Base-by-base conservation (phyloP, 805 yeast genomes). In the Wickerhamiella hasegawae region DNA sequence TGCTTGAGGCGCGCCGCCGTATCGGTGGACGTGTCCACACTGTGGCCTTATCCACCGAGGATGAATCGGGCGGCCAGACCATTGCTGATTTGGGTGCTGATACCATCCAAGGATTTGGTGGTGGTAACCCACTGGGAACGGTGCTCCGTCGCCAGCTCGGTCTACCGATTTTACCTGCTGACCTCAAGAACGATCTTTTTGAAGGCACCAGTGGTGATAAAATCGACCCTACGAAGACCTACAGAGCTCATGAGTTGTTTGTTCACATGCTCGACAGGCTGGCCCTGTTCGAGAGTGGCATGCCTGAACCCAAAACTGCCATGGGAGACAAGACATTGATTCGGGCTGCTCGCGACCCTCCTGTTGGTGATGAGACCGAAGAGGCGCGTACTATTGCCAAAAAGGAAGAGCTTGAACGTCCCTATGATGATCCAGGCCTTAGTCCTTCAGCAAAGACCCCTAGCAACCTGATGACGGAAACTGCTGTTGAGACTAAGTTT, bases 11-110 rank as follows among this genome's bases (percentile, higher is more conserved):
- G 2, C 49, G 65, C 19, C 44, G 53, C 16, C 46, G 66, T 22
- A 56, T 61, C 12, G 66, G 66, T 18, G 66, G 66, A 4, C 53
- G 66, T 6, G 52, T 62, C 5, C 57, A 58, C 43, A 48, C 62
- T 5, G 20, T 8, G 11, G 15, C 22, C 17, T 4, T 24, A 5
- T 14, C 11, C 37, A 34, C 24, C 31, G 40, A 21, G 5, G 27
- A 16, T 5, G 17, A 21, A 4, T 16, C 25, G 12, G 28, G 15
- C 11, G 28, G 15, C 15, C 6, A 9, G 6, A 10, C 15, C 8
- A 30, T 18, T 14, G 23, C 18, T 19, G 66, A 62, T 39, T 50
- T 62, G 1, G 66, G 66, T 10, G 62, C 60, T 18, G 60, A 54
- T 28, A 48, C 60, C 9, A 47, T 61, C 11, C 46, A 53, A 39